Conservation (phyloP, 306 rosid genomes). For the Rosa chinensis region DNA sequence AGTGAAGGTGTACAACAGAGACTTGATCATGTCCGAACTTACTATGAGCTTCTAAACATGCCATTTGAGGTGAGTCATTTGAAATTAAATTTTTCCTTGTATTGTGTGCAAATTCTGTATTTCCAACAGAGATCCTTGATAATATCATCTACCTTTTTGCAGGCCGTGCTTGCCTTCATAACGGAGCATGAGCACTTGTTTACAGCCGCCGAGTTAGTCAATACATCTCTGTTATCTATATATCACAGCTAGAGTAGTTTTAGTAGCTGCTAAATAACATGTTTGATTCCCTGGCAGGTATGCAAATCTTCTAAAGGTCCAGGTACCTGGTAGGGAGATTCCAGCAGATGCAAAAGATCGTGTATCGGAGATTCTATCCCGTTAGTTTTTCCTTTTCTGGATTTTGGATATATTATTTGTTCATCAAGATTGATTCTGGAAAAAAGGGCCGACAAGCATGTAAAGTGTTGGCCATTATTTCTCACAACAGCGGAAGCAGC, state of each 20-base stretch:
- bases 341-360: constrained; percentile 79
- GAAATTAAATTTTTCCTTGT: neutral
- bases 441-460: constrained; percentile 19
- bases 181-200: constrained; percentile 84
- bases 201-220: constrained; percentile 70
- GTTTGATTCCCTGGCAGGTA: constrained; percentile 59
- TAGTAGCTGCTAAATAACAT: constrained; percentile 17
- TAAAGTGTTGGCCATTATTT: constrained; percentile 16
- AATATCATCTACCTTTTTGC: constrained; percentile 31
- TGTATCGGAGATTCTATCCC: constrained; percentile 59
- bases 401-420: constrained; percentile 15
- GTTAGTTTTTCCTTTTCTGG: constrained; percentile 38
- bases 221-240: constrained; percentile 20
- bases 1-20: constrained; percentile 85
- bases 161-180: constrained; percentile 97
- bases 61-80: constrained; percentile 84
- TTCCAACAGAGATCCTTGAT: constrained; percentile 21
- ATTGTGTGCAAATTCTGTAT: neutral
- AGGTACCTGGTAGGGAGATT: constrained; percentile 91
- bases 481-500: constrained; percentile 30
- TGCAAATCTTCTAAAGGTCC: constrained; percentile 75
- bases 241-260: constrained; percentile 6
- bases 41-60: constrained; percentile 95
- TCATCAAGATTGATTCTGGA: constrained; percentile 17
- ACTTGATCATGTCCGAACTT: constrained; percentile 92